A percentile compares a stretch with the other conserved stretches of the same genome.
Conservation (phyloP, 805 yeast genomes). For the Peterozyma xylosa region DNA sequence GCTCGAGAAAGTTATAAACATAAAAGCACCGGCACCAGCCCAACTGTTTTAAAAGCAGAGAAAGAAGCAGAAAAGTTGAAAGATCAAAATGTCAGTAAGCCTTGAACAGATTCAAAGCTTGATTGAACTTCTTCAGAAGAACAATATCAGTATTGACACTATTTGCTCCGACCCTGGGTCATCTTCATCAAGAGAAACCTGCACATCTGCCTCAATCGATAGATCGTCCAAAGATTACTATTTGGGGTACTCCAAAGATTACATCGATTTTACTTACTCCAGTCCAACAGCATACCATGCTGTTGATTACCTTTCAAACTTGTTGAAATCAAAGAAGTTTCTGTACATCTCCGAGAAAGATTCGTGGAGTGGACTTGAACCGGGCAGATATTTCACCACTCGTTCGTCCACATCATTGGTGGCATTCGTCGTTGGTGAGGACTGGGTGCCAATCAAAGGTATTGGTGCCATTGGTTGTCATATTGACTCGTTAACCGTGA, state of each 20-base stretch:
- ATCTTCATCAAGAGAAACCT: too few species aligned
- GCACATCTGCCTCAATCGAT: too few species aligned
- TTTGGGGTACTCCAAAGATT: constrained; percentile 24
- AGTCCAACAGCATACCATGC: constrained; percentile 77
- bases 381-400: constrained; percentile 57
- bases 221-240: constrained; percentile 1
- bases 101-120: too few species aligned
- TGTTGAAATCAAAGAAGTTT: constrained; percentile 55
- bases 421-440: constrained; percentile 63
- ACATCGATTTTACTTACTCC: constrained; percentile 61
- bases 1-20: too few species aligned
- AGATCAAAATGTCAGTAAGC: too few species aligned
- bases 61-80: too few species aligned
- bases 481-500: constrained; percentile 61
- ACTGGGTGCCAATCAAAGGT: constrained; percentile 59
- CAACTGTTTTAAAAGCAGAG: too few species aligned
- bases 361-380: constrained; percentile 35
- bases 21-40: too few species aligned
- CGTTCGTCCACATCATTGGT: constrained; percentile 62
- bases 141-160: too few species aligned
- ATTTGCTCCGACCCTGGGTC: too few species aligned
- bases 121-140: too few species aligned
- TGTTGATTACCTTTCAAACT: constrained; percentile 38
- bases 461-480: constrained; percentile 69
- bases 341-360: constrained; percentile 58